A percentile compares a stretch with the other conserved stretches of the same genome.
Conservation (phyloP, 805 yeast species). For the Debaryomyces maramus region DNA sequence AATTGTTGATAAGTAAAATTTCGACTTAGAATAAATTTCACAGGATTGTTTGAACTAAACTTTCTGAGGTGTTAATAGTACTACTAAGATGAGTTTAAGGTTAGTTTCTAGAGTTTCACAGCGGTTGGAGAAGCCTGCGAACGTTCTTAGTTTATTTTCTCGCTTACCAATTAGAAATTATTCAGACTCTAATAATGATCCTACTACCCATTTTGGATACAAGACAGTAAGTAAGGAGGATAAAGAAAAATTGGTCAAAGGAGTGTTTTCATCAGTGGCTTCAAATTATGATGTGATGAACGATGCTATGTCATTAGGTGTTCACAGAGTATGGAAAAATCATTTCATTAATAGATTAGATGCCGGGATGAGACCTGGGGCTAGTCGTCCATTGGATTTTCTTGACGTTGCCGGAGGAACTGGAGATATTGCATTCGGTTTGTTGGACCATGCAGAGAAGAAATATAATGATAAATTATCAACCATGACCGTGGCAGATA, state of each 20-base stretch:
- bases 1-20: background rate
- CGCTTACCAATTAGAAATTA: conserved; percentile 2
- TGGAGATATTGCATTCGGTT: conserved; percentile 96
- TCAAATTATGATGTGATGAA: conserved; percentile 94
- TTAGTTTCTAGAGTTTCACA: conserved; percentile 3
- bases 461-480: conserved; percentile 73
- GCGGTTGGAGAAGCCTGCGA: conserved; percentile 3
- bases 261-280: conserved; percentile 93
- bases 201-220: conserved; percentile 92
- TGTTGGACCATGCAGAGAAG: conserved; percentile 84
- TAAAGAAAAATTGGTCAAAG: conserved; percentile 80
- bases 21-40: too few species aligned
- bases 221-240: conserved; percentile 75
- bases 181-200: conserved; percentile 12
- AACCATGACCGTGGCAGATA: conserved; percentile 90
- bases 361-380: conserved; percentile 90
- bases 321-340: conserved; percentile 92
- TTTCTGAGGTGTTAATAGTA: too few species aligned
- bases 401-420: conserved; percentile 99
- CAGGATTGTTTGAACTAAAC: too few species aligned
- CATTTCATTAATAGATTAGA: conserved; percentile 86
- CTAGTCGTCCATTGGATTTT: conserved; percentile 73
- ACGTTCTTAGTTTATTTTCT: too few species aligned
- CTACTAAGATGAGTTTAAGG: conserved; percentile 9
- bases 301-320: conserved; percentile 95